Evolutionary conservation across 768 basidiomycete species (phyloP).

Genomic region (Hortiboletus flavorubellus): DNA sequence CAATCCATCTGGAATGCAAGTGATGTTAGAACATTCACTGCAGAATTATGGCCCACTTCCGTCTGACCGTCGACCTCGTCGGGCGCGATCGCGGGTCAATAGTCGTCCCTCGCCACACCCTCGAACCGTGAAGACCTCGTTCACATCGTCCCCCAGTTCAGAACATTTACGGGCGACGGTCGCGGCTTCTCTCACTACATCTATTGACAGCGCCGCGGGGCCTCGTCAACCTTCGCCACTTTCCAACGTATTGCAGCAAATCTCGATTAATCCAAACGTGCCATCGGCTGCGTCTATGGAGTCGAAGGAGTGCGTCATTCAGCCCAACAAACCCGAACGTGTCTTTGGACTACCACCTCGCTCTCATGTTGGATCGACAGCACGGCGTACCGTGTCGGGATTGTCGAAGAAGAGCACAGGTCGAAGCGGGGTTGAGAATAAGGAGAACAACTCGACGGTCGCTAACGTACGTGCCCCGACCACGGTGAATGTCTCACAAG

Average conservation of each 20-base stretch:
- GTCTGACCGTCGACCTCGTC: slow-evolving; percentile 60
- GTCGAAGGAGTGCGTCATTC: slow-evolving; percentile 33
- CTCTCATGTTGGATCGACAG: slow-evolving; percentile 52
- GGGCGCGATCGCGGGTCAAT: slow-evolving; percentile 61
- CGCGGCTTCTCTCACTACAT: slow-evolving; percentile 18
- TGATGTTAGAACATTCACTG: slow-evolving; percentile 68
- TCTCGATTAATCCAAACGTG: slow-evolving; percentile 42
- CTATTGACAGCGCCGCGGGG: slow-evolving; percentile 10
- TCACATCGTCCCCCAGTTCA: slow-evolving; percentile 35
- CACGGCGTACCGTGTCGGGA: slow-evolving; percentile 55
- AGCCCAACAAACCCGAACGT: slow-evolving; percentile 30
- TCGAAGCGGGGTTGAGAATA: slow-evolving; percentile 50
- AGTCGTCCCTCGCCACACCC: slow-evolving; percentile 78
- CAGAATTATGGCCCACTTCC: slow-evolving; percentile 73
- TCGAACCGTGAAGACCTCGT: slow-evolving; percentile 43
- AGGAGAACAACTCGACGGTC: slow-evolving; percentile 43
- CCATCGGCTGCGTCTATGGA: slow-evolving; percentile 22
- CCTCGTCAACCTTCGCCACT: slow-evolving; percentile 18
- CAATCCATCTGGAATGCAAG: slow-evolving; percentile 65
- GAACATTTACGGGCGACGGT: slow-evolving; percentile 35
- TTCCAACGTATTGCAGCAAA: slow-evolving; percentile 39
- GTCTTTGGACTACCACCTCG: slow-evolving; percentile 33
- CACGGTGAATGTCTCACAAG: slow-evolving; percentile 27
- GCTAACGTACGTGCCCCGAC: slow-evolving; percentile 1
- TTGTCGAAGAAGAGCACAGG: slow-evolving; percentile 61